Evolutionary conservation across 306 rosid species (phyloP), one percentile per base, ranked within the genome.

Genomic region (Lathyrus sativus): DNA sequence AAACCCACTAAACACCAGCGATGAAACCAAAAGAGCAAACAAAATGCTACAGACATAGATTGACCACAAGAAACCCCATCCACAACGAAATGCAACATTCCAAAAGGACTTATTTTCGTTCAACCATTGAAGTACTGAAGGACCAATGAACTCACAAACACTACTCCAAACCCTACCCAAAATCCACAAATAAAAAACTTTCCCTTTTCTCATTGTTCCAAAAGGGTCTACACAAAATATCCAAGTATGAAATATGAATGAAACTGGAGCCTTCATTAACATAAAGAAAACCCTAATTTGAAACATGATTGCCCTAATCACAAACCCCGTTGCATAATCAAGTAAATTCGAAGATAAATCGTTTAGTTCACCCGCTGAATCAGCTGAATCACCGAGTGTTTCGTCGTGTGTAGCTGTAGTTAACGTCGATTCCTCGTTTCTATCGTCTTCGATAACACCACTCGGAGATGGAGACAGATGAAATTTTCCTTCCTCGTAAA

Each of bases 51-150:
- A 77, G 31, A 93, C 90, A 76, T 81, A 90, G 41, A 70, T 59
- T n/a, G 96, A 79, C 90, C 92, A 86, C 35, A 93, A 38, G n/a
- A 90, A 50, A 1, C 99, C 97, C 97, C 96, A 90, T 14, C 85
- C 91, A 50, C 83, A 93, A 28, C 79, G 76, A 74, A 81, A 78
- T 9, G 80, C 87, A 45, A 78, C 69, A 8, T 84, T 78, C 89
- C 83, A 79, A 58, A 85, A 72, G n/a, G 87, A 54, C 5, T 78
- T 70, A 24, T 76, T 61, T 12, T 88, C 91, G 63, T 72, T 80
- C 18, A 83, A 66, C 84, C 83, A 75, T 11, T 71, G 69, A 45
- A 33, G 42, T 42, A 77, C 26, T 46, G 64, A 72, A 19, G 86
- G 79, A 76, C 81, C 81, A 15, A 74, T 42, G 50, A n/a, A 38